Evolutionary conservation across 495 filamentous ascomycete genomes (phyloP).

Genomic region (Penicillium nucicola): DNA sequence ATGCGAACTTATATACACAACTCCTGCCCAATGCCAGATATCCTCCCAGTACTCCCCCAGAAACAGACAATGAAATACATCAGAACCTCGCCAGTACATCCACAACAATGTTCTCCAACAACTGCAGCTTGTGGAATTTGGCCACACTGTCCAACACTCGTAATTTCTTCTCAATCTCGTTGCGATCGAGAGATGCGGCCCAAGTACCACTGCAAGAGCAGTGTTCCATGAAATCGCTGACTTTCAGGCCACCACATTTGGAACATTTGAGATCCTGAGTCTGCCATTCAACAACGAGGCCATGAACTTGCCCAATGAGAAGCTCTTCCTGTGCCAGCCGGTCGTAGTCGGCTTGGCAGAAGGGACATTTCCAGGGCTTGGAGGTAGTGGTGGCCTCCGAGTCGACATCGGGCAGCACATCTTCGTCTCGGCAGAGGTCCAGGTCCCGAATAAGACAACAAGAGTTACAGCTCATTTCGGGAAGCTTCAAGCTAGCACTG

Average conservation of each 20-base stretch:
- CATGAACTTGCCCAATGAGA: constrained; percentile 73
- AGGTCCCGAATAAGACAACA: constrained; percentile 87
- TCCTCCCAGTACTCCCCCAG: not conserved
- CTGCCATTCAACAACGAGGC: constrained; percentile 72
- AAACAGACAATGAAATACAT: constrained; percentile 8
- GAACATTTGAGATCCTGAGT: constrained; percentile 87
- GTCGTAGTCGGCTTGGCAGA: constrained; percentile 74
- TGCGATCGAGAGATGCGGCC: constrained; percentile 66
- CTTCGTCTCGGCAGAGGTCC: constrained; percentile 91
- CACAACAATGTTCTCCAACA: constrained; percentile 72
- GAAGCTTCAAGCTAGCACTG: constrained; percentile 65
- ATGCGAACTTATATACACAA: constrained; percentile 3
- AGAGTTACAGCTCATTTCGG: constrained; percentile 76
- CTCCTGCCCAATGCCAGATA: not conserved
- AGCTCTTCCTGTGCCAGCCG: constrained; percentile 77
- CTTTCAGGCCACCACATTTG: constrained; percentile 52
- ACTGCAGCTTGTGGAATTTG: constrained; percentile 71
- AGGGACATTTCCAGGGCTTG: constrained; percentile 71
- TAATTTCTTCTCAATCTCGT: constrained; percentile 63
- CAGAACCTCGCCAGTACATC: constrained; percentile 45
- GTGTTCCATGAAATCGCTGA: constrained; percentile 96
- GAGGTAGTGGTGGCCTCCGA: constrained; percentile 32
- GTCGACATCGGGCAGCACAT: constrained; percentile 59
- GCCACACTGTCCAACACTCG: constrained; percentile 71
- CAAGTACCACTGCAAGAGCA: constrained; percentile 88